phyloP scores from a whole-genome alignment of 305 asterid species.

The Salvia sclarea region DNA sequence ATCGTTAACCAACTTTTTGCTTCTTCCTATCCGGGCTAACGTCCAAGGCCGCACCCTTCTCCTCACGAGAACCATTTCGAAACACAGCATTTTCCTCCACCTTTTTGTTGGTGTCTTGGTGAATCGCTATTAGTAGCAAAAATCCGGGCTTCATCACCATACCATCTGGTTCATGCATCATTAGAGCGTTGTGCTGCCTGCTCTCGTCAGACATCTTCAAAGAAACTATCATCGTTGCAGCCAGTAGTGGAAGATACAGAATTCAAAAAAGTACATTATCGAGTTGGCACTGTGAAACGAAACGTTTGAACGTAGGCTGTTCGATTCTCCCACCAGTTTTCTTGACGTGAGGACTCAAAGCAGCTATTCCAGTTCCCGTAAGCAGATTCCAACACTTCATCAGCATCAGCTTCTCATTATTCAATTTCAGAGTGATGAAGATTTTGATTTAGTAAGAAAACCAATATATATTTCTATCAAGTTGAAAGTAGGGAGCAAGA shows the following conservation, averaged over 20 bases:
- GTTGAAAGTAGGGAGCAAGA: background rate
- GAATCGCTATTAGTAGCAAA: too few species aligned
- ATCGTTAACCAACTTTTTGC: too few species aligned
- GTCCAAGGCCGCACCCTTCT: too few species aligned
- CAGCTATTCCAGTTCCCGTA: slow-evolving; percentile 31
- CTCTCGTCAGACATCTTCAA: background rate
- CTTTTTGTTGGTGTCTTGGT: too few species aligned
- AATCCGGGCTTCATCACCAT: too few species aligned
- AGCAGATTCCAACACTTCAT: slow-evolving; percentile 32
- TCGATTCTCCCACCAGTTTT: slow-evolving; percentile 14
- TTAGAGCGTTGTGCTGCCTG: background rate
- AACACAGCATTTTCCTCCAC: too few species aligned
- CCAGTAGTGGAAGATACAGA: background rate
- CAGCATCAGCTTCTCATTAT: slow-evolving; percentile 29
- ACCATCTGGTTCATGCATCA: too few species aligned
- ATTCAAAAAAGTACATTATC: background rate
- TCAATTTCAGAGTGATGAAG: too few species aligned
- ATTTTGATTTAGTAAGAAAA: background rate
- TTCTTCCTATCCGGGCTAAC: too few species aligned
- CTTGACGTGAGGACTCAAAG: too few species aligned
- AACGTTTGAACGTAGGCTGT: background rate
- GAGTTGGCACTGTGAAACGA: background rate
- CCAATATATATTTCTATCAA: too few species aligned
- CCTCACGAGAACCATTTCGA: too few species aligned
- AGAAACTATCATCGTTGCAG: background rate